These are phyloP conservation scores for Teunomyces panamensis DNA, from an alignment of 805 yeast genomes.

Conservation along the genomic window DNA sequence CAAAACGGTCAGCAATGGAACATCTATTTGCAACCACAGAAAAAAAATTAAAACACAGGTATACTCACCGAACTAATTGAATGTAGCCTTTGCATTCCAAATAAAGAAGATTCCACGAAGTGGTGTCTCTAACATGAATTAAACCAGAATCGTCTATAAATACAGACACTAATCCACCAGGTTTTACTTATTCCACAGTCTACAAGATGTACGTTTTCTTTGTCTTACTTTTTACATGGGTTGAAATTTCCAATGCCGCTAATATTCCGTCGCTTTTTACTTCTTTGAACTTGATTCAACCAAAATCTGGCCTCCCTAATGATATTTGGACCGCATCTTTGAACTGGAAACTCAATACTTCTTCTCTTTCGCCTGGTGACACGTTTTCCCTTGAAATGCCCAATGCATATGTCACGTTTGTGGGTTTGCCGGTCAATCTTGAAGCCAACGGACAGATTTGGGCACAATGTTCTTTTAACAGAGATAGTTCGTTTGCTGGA, in stretches of 20 bases:
- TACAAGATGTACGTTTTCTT: not conserved
- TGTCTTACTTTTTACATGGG: constrained; percentile 1
- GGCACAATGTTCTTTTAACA: constrained; percentile 10
- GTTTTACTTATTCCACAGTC: not conserved
- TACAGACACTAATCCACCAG: not conserved
- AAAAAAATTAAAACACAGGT: not conserved
- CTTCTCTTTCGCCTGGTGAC: constrained; percentile 8
- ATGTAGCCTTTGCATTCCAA: not conserved
- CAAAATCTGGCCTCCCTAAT: constrained; percentile 11
- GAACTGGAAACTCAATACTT: constrained; percentile 9
- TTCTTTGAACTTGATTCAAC: constrained; percentile 1
- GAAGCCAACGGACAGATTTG: constrained; percentile 9
- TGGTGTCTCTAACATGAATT: too few relatives aligned
- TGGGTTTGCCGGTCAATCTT: constrained; percentile 6
- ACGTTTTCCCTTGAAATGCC: constrained; percentile 12
- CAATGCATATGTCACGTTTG: constrained; percentile 14
- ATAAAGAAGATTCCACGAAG: not conserved
- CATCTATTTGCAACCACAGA: not conserved
- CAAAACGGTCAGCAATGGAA: not conserved
- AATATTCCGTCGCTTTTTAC: constrained; percentile 7
- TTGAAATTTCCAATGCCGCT: constrained; percentile 6
- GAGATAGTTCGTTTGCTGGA: constrained; percentile 9
- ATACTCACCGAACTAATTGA: not conserved
- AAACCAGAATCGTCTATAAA: not conserved
- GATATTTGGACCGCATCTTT: constrained; percentile 17